These are phyloP conservation scores for Rhizopogon rudus DNA, from an alignment of 768 basidiomycete genomes.

Conservation along the genomic window DNA sequence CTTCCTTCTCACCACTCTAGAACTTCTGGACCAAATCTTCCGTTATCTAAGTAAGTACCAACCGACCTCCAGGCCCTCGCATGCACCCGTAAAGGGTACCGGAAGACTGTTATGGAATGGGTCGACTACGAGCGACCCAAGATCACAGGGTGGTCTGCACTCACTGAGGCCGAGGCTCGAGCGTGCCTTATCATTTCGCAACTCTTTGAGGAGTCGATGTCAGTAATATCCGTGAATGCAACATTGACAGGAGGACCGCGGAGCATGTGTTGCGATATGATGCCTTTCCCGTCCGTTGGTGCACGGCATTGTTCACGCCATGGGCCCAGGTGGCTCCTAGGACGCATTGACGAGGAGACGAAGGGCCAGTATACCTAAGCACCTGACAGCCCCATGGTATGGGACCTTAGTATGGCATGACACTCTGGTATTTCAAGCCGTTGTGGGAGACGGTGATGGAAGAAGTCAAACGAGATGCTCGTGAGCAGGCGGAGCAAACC, in stretches of 20 bases:
- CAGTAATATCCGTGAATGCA: not conserved
- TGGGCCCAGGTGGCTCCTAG: too few species aligned
- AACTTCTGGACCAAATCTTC: not conserved
- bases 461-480: too few species aligned
- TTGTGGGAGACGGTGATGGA: too few species aligned
- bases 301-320: not conserved
- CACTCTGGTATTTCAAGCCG: too few species aligned
- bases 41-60: not conserved
- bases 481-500: too few species aligned
- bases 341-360: too few species aligned
- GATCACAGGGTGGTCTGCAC: not conserved
- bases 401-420: too few species aligned
- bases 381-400: too few species aligned
- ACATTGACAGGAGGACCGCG: not conserved
- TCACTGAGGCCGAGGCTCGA: not conserved
- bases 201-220: not conserved
- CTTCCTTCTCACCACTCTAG: too few species aligned
- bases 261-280: not conserved
- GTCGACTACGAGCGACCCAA: not conserved
- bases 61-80: not conserved
- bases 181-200: not conserved
- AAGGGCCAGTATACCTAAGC: too few species aligned
- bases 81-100: not conserved
- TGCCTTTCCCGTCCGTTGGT: not conserved
- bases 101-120: not conserved